Evolutionary conservation across 2,329 filamentous ascomycete species (phyloP).

Genomic region (Colletotrichum graminicola): DNA sequence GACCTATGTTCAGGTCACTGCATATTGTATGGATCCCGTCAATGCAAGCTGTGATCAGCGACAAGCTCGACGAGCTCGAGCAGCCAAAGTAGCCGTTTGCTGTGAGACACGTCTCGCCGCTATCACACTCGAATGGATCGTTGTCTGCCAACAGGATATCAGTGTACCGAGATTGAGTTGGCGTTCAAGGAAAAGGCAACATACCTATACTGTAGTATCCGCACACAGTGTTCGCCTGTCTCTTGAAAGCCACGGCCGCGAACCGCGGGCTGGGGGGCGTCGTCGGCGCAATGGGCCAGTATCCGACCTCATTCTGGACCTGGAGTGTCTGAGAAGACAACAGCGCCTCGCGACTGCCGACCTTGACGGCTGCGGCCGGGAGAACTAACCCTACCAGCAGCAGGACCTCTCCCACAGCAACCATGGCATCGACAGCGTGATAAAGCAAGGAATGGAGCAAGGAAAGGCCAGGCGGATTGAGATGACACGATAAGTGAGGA

Average conservation of each 20-base stretch:
- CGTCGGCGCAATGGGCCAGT: not conserved
- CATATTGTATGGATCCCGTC: not conserved
- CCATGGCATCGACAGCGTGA: not conserved
- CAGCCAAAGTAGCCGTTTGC: constrained; percentile 15
- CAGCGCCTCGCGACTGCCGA: not conserved
- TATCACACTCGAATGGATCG: constrained; percentile 4
- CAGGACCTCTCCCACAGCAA: not conserved
- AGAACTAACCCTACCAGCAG: not conserved
- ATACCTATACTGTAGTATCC: constrained; percentile 19
- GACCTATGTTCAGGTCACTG: too few relatives aligned
- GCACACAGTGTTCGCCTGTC: not conserved
- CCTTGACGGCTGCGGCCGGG: not conserved
- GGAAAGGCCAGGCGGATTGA: not conserved
- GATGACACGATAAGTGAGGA: not conserved
- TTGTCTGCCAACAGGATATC: not conserved
- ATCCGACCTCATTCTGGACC: not conserved
- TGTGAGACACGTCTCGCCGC: constrained; percentile 2
- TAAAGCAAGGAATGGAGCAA: not conserved
- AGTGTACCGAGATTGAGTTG: not conserved
- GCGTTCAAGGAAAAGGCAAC: not conserved
- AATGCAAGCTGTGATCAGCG: constrained; percentile 17
- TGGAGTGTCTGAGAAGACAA: not conserved
- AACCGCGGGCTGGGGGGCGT: not conserved
- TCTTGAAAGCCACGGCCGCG: constrained; percentile 9
- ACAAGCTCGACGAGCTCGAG: constrained; percentile 3